Base-by-base conservation (phyloP, 805 yeast species). In the Clavispora asparagi region DNA sequence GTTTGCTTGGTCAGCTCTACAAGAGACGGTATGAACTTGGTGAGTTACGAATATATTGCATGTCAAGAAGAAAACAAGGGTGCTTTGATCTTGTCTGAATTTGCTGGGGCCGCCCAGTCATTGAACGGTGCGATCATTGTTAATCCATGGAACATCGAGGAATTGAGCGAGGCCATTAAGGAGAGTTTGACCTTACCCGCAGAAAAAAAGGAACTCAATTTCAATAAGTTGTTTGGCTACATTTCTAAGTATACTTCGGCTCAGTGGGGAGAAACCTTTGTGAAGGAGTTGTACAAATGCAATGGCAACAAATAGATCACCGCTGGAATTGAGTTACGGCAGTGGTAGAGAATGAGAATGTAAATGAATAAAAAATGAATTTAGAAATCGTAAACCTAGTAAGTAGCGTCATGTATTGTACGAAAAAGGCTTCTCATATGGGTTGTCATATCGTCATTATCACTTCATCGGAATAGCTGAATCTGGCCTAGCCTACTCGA, bases 31-130 rank as follows among this genome's bases (percentile, higher is more conserved):
- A 94, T 94, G 99, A 94, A 94, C 63, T 77, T 94, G 59, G 99
- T 95, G 39, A 81, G 92, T 44, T 95, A 89, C 64, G 99, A 94
- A 68, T 94, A 94, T 66, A 89, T 94, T 58, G 97, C 98, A 1
- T 92, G 98, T 61, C 99, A 94, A 67, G 78, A 82, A 51, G 83
- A 83, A 40, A 82, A 82, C 50, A 83, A 89, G 52, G 99, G 99
- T 8, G 82, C 90, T 3, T 74, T 94, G 55, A 87, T 94, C 41
- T 65, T 94, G 51, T 85, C 95, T 37, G 99, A 94, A 68, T 94
- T 94, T 69, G 94, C 99, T 0, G 99, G 99, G 41, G 99, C 99
- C n/a, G 98, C 99, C 1, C 99, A 94, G 68, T 86, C 95, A 1
- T 73, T 94, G 52, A 92, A 94, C 61, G 99, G 99, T 23, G 90